These are phyloP conservation scores for Strobilomyces dryophilus DNA, from an alignment of 768 basidiomycete species.

Conservation along the genomic window DNA sequence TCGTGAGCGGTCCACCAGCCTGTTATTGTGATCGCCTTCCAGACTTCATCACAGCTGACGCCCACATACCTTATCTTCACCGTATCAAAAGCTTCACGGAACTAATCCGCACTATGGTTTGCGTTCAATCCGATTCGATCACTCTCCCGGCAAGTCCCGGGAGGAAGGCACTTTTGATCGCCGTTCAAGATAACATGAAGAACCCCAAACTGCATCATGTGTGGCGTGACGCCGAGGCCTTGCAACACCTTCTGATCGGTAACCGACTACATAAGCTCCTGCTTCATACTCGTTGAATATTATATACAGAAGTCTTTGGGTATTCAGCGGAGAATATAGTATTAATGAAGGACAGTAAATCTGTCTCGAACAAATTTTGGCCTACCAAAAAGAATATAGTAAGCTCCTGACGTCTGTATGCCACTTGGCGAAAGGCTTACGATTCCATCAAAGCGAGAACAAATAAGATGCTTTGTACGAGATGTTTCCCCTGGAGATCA, in stretches of 20 bases:
- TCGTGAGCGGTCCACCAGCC: background rate
- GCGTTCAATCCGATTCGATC: background rate
- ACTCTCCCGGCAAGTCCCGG: background rate
- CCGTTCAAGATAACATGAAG: constrained; percentile 5
- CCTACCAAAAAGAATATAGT: constrained; percentile 48
- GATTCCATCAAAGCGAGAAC: constrained; percentile 31
- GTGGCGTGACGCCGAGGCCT: constrained; percentile 14
- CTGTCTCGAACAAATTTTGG: constrained; percentile 23
- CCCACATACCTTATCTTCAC: constrained; percentile 12
- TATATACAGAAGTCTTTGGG: constrained; percentile 31
- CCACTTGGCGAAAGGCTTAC: background rate
- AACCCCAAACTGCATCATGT: constrained; percentile 6
- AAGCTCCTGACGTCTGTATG: constrained; percentile 8
- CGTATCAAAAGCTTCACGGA: background rate
- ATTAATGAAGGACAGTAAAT: constrained; percentile 38
- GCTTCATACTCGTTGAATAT: background rate
- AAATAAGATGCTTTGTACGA: constrained; percentile 41
- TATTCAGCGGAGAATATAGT: constrained; percentile 39
- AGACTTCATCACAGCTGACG: background rate
- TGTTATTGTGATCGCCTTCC: background rate
- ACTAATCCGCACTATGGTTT: constrained; percentile 6
- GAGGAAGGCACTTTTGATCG: constrained; percentile 26
- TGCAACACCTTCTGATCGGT: constrained; percentile 24
- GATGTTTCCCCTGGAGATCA: constrained; percentile 44
- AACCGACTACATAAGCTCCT: background rate